Evolutionary conservation across 2,329 filamentous ascomycete species (phyloP).

Genomic region (Fusarium pseudocircinatum): DNA sequence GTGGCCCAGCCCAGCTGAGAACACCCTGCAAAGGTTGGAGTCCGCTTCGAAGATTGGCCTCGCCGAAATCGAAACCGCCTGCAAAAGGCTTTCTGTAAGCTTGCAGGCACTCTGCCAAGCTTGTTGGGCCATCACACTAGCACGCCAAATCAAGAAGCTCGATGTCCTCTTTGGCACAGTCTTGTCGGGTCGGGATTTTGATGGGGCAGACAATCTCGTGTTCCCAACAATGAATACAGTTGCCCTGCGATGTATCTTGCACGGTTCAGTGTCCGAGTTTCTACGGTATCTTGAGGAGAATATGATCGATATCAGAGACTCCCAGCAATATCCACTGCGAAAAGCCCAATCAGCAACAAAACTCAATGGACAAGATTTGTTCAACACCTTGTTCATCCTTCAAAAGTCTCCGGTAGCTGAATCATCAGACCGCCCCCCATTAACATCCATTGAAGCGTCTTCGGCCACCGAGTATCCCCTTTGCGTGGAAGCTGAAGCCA

Average conservation of each 20-base stretch:
- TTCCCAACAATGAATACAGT: constrained; percentile 97
- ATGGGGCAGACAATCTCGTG: constrained; percentile 71
- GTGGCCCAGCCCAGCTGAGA: neutral
- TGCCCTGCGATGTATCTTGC: constrained; percentile 75
- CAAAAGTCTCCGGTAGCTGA: constrained; percentile 51
- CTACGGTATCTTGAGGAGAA: constrained; percentile 78
- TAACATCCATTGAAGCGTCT: constrained; percentile 69
- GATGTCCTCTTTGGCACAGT: constrained; percentile 87
- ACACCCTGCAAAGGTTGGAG: constrained; percentile 27
- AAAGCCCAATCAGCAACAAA: constrained; percentile 64
- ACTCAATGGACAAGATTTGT: constrained; percentile 53
- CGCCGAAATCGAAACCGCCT: constrained; percentile 60
- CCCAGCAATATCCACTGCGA: constrained; percentile 81
- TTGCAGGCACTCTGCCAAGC: constrained; percentile 80
- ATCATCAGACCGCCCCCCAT: constrained; percentile 51
- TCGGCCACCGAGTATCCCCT: constrained; percentile 83
- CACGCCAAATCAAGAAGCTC: constrained; percentile 68
- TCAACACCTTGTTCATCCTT: constrained; percentile 67
- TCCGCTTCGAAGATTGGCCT: neutral
- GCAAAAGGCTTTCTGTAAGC: constrained; percentile 73
- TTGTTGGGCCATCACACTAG: constrained; percentile 78
- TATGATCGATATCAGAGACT: constrained; percentile 71
- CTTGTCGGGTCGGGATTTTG: constrained; percentile 83
- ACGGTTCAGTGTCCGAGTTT: constrained; percentile 72
- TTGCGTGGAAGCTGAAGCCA: constrained; percentile 81